phyloP scores from a whole-genome alignment of 805 yeast species.

The Wickerhamomyces mucosus region DNA sequence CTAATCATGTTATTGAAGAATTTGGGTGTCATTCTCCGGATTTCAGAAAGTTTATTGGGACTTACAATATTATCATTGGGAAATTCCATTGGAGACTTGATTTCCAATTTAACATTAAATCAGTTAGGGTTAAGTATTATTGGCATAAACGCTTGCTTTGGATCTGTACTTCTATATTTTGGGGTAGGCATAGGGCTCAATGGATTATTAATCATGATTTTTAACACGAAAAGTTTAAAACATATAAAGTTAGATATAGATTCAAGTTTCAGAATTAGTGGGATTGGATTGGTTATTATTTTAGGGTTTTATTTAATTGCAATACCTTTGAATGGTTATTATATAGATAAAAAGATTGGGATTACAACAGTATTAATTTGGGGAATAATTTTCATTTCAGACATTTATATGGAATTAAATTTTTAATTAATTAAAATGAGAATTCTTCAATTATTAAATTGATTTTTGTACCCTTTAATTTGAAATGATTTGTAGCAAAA shows the following conservation, averaged over 20 bases:
- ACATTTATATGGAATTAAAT: neutral
- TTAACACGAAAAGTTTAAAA: slow-evolving; percentile 1
- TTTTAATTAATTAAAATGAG: slow-evolving; percentile 6
- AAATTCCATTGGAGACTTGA: slow-evolving; percentile 83
- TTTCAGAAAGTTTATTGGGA: slow-evolving; percentile 78
- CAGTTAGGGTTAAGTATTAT: slow-evolving; percentile 73
- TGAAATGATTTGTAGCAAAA: slow-evolving; percentile 8
- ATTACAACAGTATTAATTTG: slow-evolving; percentile 18
- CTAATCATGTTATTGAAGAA: slow-evolving; percentile 57
- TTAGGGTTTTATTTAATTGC: slow-evolving; percentile 13
- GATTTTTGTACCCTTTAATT: slow-evolving; percentile 3
- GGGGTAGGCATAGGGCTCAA: slow-evolving; percentile 62
- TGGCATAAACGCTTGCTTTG: slow-evolving; percentile 95
- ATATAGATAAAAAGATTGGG: slow-evolving; percentile 18
- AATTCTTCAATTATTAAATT: slow-evolving; percentile 17
- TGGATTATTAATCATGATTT: slow-evolving; percentile 39
- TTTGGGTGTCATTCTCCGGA: slow-evolving; percentile 44
- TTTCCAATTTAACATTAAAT: slow-evolving; percentile 76
- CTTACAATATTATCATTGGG: slow-evolving; percentile 87
- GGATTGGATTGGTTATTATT: slow-evolving; percentile 14
- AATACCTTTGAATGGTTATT: slow-evolving; percentile 17
- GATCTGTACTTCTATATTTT: slow-evolving; percentile 78
- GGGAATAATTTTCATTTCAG: slow-evolving; percentile 3
- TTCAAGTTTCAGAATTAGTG: slow-evolving; percentile 15
- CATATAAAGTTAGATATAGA: slow-evolving; percentile 11